phyloP scores from a whole-genome alignment of 2,329 filamentous ascomycete genomes.

The Trichoderma sp. region DNA sequence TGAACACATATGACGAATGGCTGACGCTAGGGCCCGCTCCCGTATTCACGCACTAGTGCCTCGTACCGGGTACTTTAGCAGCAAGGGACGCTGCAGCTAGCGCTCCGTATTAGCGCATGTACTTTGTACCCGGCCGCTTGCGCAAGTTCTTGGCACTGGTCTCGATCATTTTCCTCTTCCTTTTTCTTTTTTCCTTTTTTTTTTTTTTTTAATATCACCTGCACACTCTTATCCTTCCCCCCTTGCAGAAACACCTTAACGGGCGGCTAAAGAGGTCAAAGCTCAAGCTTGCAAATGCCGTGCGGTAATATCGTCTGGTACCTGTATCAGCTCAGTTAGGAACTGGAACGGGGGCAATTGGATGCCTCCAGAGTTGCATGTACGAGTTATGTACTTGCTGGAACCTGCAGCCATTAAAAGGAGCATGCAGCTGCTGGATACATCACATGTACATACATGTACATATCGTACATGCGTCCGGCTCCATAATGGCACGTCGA shows the following conservation, averaged over 20 bases:
- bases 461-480: background rate
- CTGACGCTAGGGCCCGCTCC: conserved; percentile 7
- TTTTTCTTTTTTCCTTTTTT: background rate
- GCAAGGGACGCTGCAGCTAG: background rate
- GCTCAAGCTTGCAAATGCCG: background rate
- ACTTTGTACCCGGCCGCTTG: background rate
- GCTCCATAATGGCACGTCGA: background rate
- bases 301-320: background rate
- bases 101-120: background rate
- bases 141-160: background rate
- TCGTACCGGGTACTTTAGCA: background rate
- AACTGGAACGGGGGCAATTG: background rate
- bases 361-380: background rate
- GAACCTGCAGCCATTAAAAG: conserved; percentile 1
- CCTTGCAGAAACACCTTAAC: background rate
- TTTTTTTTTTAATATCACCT: background rate
- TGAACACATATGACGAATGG: conserved; percentile 1
- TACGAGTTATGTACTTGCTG: background rate
- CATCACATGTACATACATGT: background rate
- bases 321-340: background rate
- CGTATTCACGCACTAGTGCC: background rate
- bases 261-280: background rate
- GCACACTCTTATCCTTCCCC: background rate
- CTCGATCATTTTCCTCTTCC: background rate
- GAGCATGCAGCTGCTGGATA: conserved; percentile 12